Percentiles rank a stretch among this genome's conserved stretches.
These are phyloP conservation scores for Dactylorhiza incarnata DNA, from an alignment of 106 monocot genomes.

Conservation along the genomic window DNA sequence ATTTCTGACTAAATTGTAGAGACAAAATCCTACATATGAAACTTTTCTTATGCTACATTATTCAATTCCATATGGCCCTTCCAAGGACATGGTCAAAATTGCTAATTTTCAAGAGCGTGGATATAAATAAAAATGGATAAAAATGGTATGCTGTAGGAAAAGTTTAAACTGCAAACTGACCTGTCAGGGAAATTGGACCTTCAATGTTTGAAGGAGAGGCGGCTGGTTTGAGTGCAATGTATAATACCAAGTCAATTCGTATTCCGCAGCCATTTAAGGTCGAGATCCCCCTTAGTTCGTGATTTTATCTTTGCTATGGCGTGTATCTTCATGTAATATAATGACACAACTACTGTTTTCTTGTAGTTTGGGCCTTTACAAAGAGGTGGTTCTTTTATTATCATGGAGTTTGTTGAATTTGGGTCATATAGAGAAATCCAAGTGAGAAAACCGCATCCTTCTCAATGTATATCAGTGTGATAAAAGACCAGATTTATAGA, in stretches of 20 bases:
- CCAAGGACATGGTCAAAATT: background rate
- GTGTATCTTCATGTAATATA: background rate
- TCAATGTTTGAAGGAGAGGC: slow-evolving; percentile 96
- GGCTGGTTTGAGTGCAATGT: slow-evolving; percentile 76
- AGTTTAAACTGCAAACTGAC: background rate
- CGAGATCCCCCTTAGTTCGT: background rate
- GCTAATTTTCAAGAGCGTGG: background rate
- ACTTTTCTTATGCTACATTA: background rate
- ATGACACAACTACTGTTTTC: background rate
- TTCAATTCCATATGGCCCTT: background rate
- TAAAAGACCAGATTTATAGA: background rate
- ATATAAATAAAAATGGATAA: background rate
- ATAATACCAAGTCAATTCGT: slow-evolving; percentile 76
- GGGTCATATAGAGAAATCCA: slow-evolving; percentile 64
- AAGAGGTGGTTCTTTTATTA: slow-evolving; percentile 81
- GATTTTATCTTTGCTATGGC: background rate
- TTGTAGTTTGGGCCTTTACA: slow-evolving; percentile 67
- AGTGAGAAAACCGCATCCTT: slow-evolving; percentile 21
- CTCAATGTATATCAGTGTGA: background rate
- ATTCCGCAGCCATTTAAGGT: slow-evolving; percentile 92
- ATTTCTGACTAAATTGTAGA: no score
- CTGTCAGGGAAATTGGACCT: slow-evolving; percentile 60
- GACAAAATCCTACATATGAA: background rate
- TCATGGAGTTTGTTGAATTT: slow-evolving; percentile 92
- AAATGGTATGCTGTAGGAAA: background rate